A percentile compares a stretch with the other conserved stretches of the same genome.
These are phyloP conservation scores for Claviceps arundinis DNA, from an alignment of 2,329 filamentous ascomycete species.

Conservation along the genomic window DNA sequence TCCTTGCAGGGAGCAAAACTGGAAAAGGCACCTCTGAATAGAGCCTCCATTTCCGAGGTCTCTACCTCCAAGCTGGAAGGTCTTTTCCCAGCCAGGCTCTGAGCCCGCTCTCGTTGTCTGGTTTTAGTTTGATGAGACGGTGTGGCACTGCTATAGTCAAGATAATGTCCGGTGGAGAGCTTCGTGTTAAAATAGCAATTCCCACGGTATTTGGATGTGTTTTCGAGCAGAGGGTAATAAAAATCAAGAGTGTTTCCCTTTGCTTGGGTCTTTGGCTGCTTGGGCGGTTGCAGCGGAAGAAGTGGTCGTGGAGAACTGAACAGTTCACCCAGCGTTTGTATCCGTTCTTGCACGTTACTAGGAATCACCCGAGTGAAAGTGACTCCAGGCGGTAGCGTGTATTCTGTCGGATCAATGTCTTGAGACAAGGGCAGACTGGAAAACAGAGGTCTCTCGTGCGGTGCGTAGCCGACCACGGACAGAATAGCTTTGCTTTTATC, in stretches of 20 bases:
- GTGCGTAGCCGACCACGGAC: constrained; percentile 64
- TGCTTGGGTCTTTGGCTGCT: constrained; percentile 55
- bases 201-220: constrained; percentile 39
- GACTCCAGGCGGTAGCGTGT: constrained; percentile 61
- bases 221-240: constrained; percentile 39
- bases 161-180: constrained; percentile 54
- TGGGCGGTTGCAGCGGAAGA: constrained; percentile 55
- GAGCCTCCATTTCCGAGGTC: constrained; percentile 54
- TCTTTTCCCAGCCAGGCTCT: constrained; percentile 51
- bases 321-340: constrained; percentile 56
- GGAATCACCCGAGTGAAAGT: constrained; percentile 28
- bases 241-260: constrained; percentile 44
- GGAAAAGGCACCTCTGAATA: constrained; percentile 67
- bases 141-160: constrained; percentile 54
- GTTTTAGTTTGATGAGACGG: constrained; percentile 40
- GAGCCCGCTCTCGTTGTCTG: constrained; percentile 58
- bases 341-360: constrained; percentile 29
- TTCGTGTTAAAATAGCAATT: constrained; percentile 54
- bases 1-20: constrained; percentile 68
- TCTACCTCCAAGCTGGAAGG: constrained; percentile 42
- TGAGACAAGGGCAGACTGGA: constrained; percentile 53
- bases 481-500: constrained; percentile 45
- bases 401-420: constrained; percentile 20
- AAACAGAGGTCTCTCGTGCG: constrained; percentile 65
- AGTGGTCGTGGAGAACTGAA: constrained; percentile 57